Conservation (phyloP, 2,329 filamentous ascomycete species). For the Nectriaceae sp. region DNA sequence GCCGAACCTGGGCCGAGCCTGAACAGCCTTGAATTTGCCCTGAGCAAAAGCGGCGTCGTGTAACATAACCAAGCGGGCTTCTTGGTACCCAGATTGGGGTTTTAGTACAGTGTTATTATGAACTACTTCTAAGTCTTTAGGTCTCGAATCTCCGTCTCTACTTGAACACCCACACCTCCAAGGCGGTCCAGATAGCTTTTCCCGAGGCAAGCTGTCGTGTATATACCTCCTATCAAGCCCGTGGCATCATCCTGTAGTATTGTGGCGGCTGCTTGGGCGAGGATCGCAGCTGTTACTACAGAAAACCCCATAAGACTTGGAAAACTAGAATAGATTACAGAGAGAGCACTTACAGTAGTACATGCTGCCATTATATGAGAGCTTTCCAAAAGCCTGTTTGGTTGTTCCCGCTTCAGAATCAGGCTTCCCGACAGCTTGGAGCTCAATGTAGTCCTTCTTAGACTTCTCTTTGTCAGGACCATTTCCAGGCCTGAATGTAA, state of each 20-base stretch:
- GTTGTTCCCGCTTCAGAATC: conserved; percentile 47
- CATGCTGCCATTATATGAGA: conserved; percentile 58
- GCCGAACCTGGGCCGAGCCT: too few relatives aligned
- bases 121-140: too few relatives aligned
- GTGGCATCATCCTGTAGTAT: not conserved
- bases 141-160: not conserved
- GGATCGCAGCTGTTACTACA: not conserved
- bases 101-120: too few relatives aligned
- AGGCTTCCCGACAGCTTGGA: conserved; percentile 60
- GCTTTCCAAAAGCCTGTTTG: conserved; percentile 55
- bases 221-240: not conserved
- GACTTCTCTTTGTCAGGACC: conserved; percentile 54
- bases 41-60: too few relatives aligned
- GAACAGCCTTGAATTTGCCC: too few relatives aligned
- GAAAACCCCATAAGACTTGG: not conserved
- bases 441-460: conserved; percentile 61
- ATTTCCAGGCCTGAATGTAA: conserved; percentile 53
- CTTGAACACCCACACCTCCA: not conserved
- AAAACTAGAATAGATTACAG: too few relatives aligned
- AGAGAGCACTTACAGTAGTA: conserved; percentile 58
- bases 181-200: not conserved
- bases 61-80: too few relatives aligned
- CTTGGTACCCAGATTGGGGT: too few relatives aligned
- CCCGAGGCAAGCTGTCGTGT: not conserved
- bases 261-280: not conserved